Evolutionary conservation across 495 filamentous ascomycete genomes (phyloP).

Genomic region (Penicilliopsis zonata): DNA sequence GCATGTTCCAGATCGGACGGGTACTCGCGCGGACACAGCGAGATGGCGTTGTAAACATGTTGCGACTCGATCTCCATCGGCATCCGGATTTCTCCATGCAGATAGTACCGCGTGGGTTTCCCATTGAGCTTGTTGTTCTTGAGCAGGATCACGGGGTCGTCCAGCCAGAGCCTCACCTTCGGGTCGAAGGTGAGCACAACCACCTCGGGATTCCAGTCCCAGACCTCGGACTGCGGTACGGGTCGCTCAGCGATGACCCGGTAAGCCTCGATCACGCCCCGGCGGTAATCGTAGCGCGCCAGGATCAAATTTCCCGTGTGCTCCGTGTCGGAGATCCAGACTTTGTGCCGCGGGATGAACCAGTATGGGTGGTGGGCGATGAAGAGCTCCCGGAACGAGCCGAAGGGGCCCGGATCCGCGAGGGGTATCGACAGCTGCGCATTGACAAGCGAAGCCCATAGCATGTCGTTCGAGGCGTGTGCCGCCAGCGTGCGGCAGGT

Average conservation of each 20-base stretch:
- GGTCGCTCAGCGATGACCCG: slow-evolving; percentile 55
- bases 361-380: slow-evolving; percentile 65
- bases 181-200: slow-evolving; percentile 67
- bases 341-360: slow-evolving; percentile 66
- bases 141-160: slow-evolving; percentile 57
- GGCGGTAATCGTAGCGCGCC: slow-evolving; percentile 55
- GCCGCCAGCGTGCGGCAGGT: slow-evolving; percentile 43
- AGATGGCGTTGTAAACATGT: slow-evolving; percentile 36
- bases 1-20: slow-evolving; percentile 20
- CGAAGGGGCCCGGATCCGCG: slow-evolving; percentile 39
- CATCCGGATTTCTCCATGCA: slow-evolving; percentile 37
- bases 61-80: slow-evolving; percentile 35
- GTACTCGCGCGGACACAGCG: slow-evolving; percentile 27
- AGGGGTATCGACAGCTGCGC: slow-evolving; percentile 42
- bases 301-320: slow-evolving; percentile 60
- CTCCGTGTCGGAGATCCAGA: slow-evolving; percentile 77
- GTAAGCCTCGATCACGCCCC: slow-evolving; percentile 71
- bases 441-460: slow-evolving; percentile 54
- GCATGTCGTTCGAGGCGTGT: slow-evolving; percentile 40
- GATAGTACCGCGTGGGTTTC: slow-evolving; percentile 3
- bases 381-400: slow-evolving; percentile 56
- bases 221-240: slow-evolving; percentile 35
- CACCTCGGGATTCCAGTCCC: slow-evolving; percentile 55
- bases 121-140: slow-evolving; percentile 21
- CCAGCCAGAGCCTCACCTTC: slow-evolving; percentile 51